Percentiles rank a stretch among this genome's conserved stretches.
These are phyloP conservation scores for Coleophoma eucalyptorum DNA, from an alignment of 2,329 filamentous ascomycete species.

Conservation along the genomic window DNA sequence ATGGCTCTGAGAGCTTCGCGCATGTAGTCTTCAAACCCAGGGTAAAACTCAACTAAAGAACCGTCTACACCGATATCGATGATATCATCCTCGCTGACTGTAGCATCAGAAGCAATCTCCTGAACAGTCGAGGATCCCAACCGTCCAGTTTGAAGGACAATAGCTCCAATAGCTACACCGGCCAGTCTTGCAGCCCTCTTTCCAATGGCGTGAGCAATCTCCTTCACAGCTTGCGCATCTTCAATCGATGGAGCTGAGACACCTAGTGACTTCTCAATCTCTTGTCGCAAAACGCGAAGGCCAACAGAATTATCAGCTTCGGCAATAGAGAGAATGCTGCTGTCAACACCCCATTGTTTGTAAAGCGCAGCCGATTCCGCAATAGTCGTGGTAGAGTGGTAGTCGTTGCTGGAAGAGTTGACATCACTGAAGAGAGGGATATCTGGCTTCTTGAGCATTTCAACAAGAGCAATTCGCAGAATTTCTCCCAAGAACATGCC, in stretches of 20 bases:
- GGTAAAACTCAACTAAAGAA: slow-evolving; percentile 92
- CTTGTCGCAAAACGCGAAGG: slow-evolving; percentile 69
- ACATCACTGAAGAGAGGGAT: slow-evolving; percentile 73
- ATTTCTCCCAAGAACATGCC: slow-evolving; percentile 99
- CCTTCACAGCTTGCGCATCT: slow-evolving; percentile 85
- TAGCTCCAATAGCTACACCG: slow-evolving; percentile 81
- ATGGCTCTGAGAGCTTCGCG: slow-evolving; percentile 76
- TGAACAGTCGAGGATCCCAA: slow-evolving; percentile 35
- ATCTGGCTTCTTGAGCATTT: slow-evolving; percentile 64
- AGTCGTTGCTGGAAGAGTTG: slow-evolving; percentile 68
- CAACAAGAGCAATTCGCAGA: slow-evolving; percentile 70
- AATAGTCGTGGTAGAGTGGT: slow-evolving; percentile 66
- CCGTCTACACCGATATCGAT: slow-evolving; percentile 93
- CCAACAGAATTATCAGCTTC: slow-evolving; percentile 75
- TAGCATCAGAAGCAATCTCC: slow-evolving; percentile 18
- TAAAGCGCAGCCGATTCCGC: slow-evolving; percentile 63
- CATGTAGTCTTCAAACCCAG: slow-evolving; percentile 84
- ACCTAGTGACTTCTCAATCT: slow-evolving; percentile 71
- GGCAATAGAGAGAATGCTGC: slow-evolving; percentile 81
- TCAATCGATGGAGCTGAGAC: slow-evolving; percentile 74
- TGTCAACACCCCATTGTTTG: slow-evolving; percentile 86
- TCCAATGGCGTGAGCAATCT: slow-evolving; percentile 77
- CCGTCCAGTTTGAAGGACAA: slow-evolving; percentile 77
- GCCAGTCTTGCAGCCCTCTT: slow-evolving; percentile 84
- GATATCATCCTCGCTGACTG: slow-evolving; percentile 53